Evolutionary conservation across 768 basidiomycete species (phyloP).

Genomic region (Cystobasidium tubakii): DNA sequence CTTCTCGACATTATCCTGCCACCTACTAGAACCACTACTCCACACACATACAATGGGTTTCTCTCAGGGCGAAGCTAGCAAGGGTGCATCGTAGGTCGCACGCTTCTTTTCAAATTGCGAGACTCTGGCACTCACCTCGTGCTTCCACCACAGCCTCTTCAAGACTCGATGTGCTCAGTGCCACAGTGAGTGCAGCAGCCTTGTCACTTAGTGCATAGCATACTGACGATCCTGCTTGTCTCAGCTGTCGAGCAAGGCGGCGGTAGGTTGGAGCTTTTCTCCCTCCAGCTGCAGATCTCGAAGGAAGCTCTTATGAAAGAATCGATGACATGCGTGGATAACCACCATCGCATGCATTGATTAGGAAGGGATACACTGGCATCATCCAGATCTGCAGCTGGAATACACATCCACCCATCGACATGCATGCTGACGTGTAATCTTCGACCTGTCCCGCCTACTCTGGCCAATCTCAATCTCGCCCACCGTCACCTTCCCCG

Average conservation of each 20-base stretch:
- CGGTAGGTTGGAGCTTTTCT: not conserved
- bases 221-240: not conserved
- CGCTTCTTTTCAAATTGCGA: not conserved
- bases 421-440: not conserved
- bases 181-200: conserved; percentile 55
- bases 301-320: not conserved
- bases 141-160: conserved; percentile 59
- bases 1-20: not conserved
- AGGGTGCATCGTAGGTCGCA: conserved; percentile 32
- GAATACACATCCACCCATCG: not conserved
- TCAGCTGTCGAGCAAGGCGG: conserved; percentile 18
- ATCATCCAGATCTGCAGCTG: not conserved
- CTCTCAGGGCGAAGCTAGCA: conserved; percentile 35
- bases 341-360: not conserved
- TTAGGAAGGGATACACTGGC: not conserved
- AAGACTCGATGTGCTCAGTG: conserved; percentile 67
- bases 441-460: not conserved
- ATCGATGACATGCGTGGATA: not conserved
- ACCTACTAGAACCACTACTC: not conserved
- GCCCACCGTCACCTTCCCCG: not conserved
- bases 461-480: conserved; percentile 1
- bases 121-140: not conserved
- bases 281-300: not conserved
- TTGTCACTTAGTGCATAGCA: not conserved
- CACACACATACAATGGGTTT: conserved; percentile 34